phyloP scores from a whole-genome alignment of 2,329 filamentous ascomycete species.

The Claviceps sorghi region DNA sequence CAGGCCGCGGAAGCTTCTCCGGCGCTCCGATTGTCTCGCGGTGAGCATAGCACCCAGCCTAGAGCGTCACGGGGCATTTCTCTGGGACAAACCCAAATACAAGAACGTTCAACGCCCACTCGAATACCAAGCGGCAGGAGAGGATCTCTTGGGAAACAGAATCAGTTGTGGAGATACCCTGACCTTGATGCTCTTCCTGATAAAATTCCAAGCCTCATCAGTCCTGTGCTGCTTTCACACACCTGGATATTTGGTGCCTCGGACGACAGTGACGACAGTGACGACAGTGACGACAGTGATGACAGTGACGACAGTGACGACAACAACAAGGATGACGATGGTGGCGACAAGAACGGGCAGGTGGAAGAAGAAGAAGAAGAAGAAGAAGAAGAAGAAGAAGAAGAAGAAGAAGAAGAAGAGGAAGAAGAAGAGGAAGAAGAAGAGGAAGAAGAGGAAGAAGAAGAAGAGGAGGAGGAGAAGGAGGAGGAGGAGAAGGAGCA shows the following conservation, averaged over 20 bases:
- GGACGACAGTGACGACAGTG: background rate
- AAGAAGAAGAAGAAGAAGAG: background rate
- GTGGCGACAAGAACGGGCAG: too few relatives aligned
- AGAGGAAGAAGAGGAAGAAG: background rate
- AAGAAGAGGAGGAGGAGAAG: background rate
- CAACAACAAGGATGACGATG: background rate
- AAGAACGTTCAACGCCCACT: slow-evolving; percentile 26
- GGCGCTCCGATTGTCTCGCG: slow-evolving; percentile 27
- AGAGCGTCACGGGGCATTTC: slow-evolving; percentile 37
- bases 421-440: background rate
- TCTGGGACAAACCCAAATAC: slow-evolving; percentile 30
- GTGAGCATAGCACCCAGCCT: slow-evolving; percentile 24
- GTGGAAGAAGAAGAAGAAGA: slow-evolving; percentile 3
- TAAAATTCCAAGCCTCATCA: slow-evolving; percentile 28
- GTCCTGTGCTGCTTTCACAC: slow-evolving; percentile 34
- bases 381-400: background rate
- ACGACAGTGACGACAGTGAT: background rate
- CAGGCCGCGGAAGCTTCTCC: slow-evolving; percentile 37
- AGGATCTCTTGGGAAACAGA: slow-evolving; percentile 22
- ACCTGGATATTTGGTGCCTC: slow-evolving; percentile 1
- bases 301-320: too few relatives aligned
- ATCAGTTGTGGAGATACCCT: slow-evolving; percentile 43
- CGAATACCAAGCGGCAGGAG: slow-evolving; percentile 28
- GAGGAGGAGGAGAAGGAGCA: slow-evolving; percentile 4
- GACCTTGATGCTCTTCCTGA: slow-evolving; percentile 42